Base-by-base conservation (phyloP, 1,284 basidiomycete genomes). In the Xerocomus amazonicus region DNA sequence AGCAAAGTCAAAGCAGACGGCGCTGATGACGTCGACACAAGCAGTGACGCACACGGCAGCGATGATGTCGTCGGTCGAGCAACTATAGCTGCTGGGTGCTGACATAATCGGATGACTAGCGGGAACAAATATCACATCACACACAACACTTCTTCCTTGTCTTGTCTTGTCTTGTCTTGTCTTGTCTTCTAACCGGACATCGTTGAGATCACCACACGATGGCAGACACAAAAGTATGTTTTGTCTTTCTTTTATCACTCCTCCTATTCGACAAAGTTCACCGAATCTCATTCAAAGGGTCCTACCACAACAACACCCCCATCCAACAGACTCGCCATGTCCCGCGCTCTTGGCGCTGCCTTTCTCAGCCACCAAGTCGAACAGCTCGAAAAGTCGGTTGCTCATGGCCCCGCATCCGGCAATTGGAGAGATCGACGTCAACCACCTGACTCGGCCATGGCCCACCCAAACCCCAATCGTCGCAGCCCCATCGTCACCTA, bases 281-380 rank as follows among this genome's bases (percentile, higher is more conserved):
- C 32, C 0, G 13, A 7, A n/a, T 32, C 17, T 4, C 12, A 23
- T 9, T 8, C 6, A 14, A 42, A 63, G 64, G 61, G 47, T 37
- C 59, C 51, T 57, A 46, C 55, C 45, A 47, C 65, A 45, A 45
- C 65, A 23, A 19, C 56, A 14, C 44, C 62, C 35, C 31, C 64
- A 5, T 49, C 65, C 39, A 80, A 77, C 68, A 85, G 84, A 65
- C 62, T 84, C 38, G 86, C 85, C 48, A 86, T 91, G 84, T 90
- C 88, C 50, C 80, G 83, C 54, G 87, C 89, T 0, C 78, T 91
- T 34, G 88, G 88, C 16, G 87, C 88, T 31, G 88, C 88, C 3
- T 90, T 90, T 67, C 76, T 91, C 48, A 86, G 77, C 57, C 87
- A 91, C 56, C 86, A 90, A 60, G 88, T 91, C 38, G 85, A 90